phyloP scores from a whole-genome alignment of 495 filamentous ascomycete species.

The Penicillium psychrofluorescens region DNA sequence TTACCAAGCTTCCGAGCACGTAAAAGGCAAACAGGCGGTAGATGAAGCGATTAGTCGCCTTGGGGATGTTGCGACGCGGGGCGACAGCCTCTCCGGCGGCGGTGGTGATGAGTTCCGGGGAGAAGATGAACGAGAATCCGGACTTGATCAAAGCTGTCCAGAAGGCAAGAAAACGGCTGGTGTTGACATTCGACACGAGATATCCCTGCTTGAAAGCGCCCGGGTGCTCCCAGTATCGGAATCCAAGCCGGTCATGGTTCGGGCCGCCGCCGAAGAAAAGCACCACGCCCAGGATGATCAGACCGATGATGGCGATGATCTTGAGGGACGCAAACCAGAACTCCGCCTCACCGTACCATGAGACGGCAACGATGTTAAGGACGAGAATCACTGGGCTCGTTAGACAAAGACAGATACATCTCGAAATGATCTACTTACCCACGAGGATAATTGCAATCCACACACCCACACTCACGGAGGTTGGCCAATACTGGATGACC shows the following conservation, averaged over 20 bases:
- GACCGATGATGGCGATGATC: constrained; percentile 64
- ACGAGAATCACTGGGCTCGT: constrained; percentile 43
- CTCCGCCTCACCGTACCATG: constrained; percentile 65
- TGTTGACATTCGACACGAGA: constrained; percentile 13
- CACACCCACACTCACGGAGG: constrained; percentile 40
- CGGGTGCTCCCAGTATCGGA: constrained; percentile 62
- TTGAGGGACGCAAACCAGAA: constrained; percentile 70
- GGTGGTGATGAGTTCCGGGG: constrained; percentile 67
- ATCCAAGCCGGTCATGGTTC: constrained; percentile 57
- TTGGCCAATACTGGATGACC: constrained; percentile 65
- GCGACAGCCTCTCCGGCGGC: constrained; percentile 75
- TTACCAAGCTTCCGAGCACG: constrained; percentile 43
- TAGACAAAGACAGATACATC: constrained; percentile 19
- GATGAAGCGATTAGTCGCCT: constrained; percentile 72
- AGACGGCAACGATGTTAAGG: constrained; percentile 61
- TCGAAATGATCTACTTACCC: constrained; percentile 35
- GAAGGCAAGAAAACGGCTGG: constrained; percentile 34
- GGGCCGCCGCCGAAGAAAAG: constrained; percentile 61
- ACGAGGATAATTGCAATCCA: constrained; percentile 67
- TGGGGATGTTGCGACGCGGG: constrained; percentile 68
- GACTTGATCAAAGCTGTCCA: constrained; percentile 37
- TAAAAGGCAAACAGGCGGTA: constrained; percentile 83
- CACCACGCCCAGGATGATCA: constrained; percentile 59
- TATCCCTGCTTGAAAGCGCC: constrained; percentile 57
- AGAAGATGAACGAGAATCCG: constrained; percentile 48